Evolutionary conservation across 306 rosid genomes (phyloP).

Genomic region (Oxytropis ochrocephala): DNA sequence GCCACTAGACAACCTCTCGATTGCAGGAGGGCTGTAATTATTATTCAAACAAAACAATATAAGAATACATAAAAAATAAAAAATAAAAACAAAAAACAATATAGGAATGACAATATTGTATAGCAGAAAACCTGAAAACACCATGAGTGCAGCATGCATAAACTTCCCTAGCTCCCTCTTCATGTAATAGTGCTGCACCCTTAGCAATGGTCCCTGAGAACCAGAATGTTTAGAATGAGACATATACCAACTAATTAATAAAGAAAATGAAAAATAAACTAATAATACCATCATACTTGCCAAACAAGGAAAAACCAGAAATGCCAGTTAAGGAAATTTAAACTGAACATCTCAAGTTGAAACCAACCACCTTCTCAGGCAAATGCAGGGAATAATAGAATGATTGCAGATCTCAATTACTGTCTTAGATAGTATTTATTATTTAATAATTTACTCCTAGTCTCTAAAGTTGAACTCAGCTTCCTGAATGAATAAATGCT

Average conservation of each 20-base stretch:
- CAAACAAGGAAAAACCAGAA: neutral
- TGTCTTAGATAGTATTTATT: neutral
- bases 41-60: neutral
- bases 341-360: neutral
- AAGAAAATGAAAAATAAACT: neutral
- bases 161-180: conserved; percentile 96
- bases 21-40: conserved; percentile 76
- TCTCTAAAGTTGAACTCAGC: neutral
- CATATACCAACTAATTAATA: neutral
- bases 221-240: neutral
- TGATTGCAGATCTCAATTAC: neutral
- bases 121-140: conserved; percentile 67
- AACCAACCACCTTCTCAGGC: neutral
- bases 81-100: too few species aligned
- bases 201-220: conserved; percentile 79
- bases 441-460: neutral
- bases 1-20: conserved; percentile 84
- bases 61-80: neutral
- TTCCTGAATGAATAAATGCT: neutral
- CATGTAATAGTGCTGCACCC: conserved; percentile 87
- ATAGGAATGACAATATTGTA: neutral
- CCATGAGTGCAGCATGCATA: conserved; percentile 97
- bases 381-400: neutral
- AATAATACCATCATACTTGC: neutral
- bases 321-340: neutral